These are phyloP conservation scores for Fusarium nurragi DNA, from an alignment of 2,329 filamentous ascomycete genomes.

Conservation along the genomic window DNA sequence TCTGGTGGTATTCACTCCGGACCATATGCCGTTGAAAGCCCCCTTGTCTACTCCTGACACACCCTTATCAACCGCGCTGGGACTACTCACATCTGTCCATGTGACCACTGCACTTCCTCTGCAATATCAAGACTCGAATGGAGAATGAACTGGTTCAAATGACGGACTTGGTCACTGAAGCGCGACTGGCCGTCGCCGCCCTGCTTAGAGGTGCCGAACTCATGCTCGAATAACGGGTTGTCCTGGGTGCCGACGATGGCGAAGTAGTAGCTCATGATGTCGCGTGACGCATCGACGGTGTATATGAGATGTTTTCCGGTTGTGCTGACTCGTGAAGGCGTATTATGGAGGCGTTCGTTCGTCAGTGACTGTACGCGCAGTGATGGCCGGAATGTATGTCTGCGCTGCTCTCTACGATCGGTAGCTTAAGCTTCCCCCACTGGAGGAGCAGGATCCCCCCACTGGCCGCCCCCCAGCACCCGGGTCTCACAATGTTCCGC, in stretches of 20 bases:
- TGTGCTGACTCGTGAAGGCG: not conserved
- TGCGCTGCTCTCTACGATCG: not conserved
- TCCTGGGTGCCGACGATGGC: slow-evolving; percentile 95
- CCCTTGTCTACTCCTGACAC: not conserved
- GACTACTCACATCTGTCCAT: slow-evolving; percentile 75
- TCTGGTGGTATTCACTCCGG: not conserved
- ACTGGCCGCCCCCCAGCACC: slow-evolving; percentile 5
- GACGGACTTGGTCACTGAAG: slow-evolving; percentile 87
- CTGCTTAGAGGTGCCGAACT: slow-evolving; percentile 96
- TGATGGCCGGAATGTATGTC: not conserved
- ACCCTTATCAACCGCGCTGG: not conserved
- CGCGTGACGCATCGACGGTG: slow-evolving; percentile 43
- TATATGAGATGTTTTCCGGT: not conserved
- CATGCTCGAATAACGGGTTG: slow-evolving; percentile 94
- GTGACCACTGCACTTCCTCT: slow-evolving; percentile 95
- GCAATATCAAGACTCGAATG: slow-evolving; percentile 94
- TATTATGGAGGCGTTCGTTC: not conserved
- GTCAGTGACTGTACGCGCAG: not conserved
- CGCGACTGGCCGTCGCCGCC: slow-evolving; percentile 92
- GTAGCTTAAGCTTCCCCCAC: slow-evolving; percentile 7
- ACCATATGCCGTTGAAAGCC: not conserved
- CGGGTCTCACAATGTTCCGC: slow-evolving; percentile 46
- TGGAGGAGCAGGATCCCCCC: not conserved
- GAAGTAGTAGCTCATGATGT: slow-evolving; percentile 96
- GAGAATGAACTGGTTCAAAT: slow-evolving; percentile 97